Evolutionary conservation across 2,329 filamentous ascomycete genomes (phyloP).

Genomic region (Triangularia verruculosa): DNA sequence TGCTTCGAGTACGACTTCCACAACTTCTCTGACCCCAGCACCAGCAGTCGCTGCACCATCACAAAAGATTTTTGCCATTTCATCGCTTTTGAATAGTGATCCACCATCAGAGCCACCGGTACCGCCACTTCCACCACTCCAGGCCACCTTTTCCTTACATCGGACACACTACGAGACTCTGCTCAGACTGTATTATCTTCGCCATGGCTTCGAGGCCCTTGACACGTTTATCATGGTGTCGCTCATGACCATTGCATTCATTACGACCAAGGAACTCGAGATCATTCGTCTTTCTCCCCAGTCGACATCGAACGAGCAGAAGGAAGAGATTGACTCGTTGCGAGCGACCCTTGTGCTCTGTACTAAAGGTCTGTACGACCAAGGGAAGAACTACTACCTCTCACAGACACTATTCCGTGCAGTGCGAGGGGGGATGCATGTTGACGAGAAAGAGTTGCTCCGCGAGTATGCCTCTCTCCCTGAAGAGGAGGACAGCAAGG

Average conservation of each 20-base stretch:
- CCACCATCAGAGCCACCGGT: background rate
- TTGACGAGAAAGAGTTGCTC: slow-evolving; percentile 1
- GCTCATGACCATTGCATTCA: slow-evolving; percentile 12
- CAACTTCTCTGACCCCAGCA: background rate
- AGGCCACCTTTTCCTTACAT: background rate
- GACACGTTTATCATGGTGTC: slow-evolving; percentile 13
- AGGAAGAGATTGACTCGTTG: background rate
- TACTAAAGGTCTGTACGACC: slow-evolving; percentile 16
- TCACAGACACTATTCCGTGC: slow-evolving; percentile 9
- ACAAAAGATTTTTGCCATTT: background rate
- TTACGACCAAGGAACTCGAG: slow-evolving; percentile 10
- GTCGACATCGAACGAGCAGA: background rate
- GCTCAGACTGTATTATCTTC: slow-evolving; percentile 17
- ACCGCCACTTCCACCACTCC: background rate
- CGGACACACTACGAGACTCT: slow-evolving; percentile 17
- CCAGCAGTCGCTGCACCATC: background rate
- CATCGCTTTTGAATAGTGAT: slow-evolving; percentile 2
- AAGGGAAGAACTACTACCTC: slow-evolving; percentile 12
- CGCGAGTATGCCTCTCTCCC: background rate
- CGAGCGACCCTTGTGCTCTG: slow-evolving; percentile 18
- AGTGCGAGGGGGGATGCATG: background rate
- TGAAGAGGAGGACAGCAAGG: background rate
- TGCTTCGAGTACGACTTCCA: background rate
- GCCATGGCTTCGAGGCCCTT: slow-evolving; percentile 16
- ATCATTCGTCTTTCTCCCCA: background rate